Evolutionary conservation across 768 basidiomycete genomes (phyloP), one percentile per base, ranked within the genome.

Genomic region (Asterophora parasitica): DNA sequence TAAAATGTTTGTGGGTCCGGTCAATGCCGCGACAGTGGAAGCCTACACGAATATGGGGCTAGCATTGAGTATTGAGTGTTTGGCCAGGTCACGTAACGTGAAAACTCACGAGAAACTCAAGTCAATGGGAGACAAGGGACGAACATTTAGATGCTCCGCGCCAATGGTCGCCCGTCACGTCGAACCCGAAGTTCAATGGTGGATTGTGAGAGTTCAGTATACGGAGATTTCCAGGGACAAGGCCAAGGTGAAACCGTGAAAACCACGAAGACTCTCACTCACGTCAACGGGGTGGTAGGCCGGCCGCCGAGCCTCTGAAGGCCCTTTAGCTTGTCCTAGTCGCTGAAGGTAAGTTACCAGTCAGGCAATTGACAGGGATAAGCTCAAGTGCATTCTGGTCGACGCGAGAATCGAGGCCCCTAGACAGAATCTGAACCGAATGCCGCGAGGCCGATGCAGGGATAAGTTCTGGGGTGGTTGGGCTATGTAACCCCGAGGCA

Each of bases 11-110:
- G 37, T 41, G 38, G 49, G 43, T 45, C 32, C 53, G 53, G 53
- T 46, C 44, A 35, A 49, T 53, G 52, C 48, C 52, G 48, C 41
- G 27, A 53, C 44, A 42, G 10, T 34, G 37, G 48, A 49, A 49
- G 48, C 35, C 13, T 39, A 19, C 33, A 49, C 33, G 30, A 35
- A 40, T 49, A 39, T 50, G 38, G 52, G 20, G 20, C 19, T n/a
- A 23, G 38, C 38, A 30, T 42, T 42, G 27, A 42, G 42, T 34
- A 38, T 42, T 42, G 43, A 36, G 33, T n/a, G n/a, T n/a, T n/a
- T n/a, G n/a, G n/a, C 26, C 47, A 37, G 17, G 41, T 39, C 39
- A 52, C 51, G 51, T 49, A 46, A 42, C 12, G 30, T 20, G 16
- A 12, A 16, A 13, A 33, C 33, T 23, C 39, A 49, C 47, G 43